Evolutionary conservation across 2,329 filamentous ascomycete genomes (phyloP).

Genomic region (Dendryphion nanum): DNA sequence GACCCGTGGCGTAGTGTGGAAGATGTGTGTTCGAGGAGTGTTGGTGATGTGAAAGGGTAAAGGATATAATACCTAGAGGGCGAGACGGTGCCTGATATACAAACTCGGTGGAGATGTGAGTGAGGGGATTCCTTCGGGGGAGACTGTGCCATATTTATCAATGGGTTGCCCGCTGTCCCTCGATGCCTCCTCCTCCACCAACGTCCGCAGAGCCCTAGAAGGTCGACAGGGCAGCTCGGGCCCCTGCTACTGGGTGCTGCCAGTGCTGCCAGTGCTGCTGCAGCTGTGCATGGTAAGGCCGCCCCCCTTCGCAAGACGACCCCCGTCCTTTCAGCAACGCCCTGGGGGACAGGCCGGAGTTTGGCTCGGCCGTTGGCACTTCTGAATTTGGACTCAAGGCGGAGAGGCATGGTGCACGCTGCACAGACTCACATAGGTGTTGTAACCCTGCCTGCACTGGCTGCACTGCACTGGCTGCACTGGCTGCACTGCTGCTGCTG

Average conservation of each 20-base stretch:
- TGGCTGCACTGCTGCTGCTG: conserved; percentile 15
- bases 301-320: conserved; percentile 13
- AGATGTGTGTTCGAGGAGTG: neutral
- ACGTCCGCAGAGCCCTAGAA: conserved; percentile 14
- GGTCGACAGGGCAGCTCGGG: conserved; percentile 10
- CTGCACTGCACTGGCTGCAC: no score
- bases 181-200: neutral
- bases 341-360: conserved; percentile 13
- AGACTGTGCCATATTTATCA: conserved; percentile 26
- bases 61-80: conserved; percentile 13
- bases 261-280: conserved; percentile 13
- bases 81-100: conserved; percentile 6
- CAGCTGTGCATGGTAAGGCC: conserved; percentile 15
- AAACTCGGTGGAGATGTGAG: conserved; percentile 6
- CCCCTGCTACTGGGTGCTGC: conserved; percentile 13
- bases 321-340: conserved; percentile 14
- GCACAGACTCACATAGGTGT: neutral
- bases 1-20: neutral
- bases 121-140: conserved; percentile 20
- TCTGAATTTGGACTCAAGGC: conserved; percentile 12
- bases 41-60: neutral
- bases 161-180: conserved; percentile 8
- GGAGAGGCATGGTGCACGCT: neutral
- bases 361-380: conserved; percentile 22
- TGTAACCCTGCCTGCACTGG: neutral